Evolutionary conservation across 768 basidiomycete species (phyloP).

Genomic region (Tremella mesenterica): DNA sequence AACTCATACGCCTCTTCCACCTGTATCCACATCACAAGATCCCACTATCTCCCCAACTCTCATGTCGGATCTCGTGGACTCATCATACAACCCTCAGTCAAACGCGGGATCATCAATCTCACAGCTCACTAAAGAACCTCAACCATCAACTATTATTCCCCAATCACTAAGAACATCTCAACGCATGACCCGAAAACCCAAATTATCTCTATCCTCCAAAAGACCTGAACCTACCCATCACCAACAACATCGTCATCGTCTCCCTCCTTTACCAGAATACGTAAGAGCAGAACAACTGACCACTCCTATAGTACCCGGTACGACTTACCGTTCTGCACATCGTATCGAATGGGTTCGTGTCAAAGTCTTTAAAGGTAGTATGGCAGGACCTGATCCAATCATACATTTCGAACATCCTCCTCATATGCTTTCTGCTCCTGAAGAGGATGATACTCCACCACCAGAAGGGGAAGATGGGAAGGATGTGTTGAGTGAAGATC

Average conservation of each 20-base stretch:
- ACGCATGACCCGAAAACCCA: no score
- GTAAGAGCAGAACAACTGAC: slow-evolving; percentile 19
- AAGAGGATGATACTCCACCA: not conserved
- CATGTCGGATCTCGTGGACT: no score
- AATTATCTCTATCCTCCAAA: no score
- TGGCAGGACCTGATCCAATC: slow-evolving; percentile 24
- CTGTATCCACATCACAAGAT: no score
- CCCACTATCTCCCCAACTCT: no score
- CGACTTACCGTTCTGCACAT: slow-evolving; percentile 7
- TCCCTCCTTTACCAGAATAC: slow-evolving; percentile 15
- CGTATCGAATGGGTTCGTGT: slow-evolving; percentile 7
- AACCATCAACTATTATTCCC: no score
- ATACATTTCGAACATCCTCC: slow-evolving; percentile 25
- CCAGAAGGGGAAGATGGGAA: not conserved
- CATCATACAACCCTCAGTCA: no score
- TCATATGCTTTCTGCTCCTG: slow-evolving; percentile 18
- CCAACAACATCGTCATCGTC: not conserved
- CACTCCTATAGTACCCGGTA: slow-evolving; percentile 13
- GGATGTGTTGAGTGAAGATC: not conserved
- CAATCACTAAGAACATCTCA: not conserved
- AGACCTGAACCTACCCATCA: slow-evolving; percentile 2
- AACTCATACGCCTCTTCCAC: no score
- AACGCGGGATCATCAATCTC: no score
- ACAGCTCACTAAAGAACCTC: no score
- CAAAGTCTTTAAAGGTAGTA: slow-evolving; percentile 16